phyloP scores from a whole-genome alignment of 2,329 filamentous ascomycete species.

The Botryosphaeria agaves region DNA sequence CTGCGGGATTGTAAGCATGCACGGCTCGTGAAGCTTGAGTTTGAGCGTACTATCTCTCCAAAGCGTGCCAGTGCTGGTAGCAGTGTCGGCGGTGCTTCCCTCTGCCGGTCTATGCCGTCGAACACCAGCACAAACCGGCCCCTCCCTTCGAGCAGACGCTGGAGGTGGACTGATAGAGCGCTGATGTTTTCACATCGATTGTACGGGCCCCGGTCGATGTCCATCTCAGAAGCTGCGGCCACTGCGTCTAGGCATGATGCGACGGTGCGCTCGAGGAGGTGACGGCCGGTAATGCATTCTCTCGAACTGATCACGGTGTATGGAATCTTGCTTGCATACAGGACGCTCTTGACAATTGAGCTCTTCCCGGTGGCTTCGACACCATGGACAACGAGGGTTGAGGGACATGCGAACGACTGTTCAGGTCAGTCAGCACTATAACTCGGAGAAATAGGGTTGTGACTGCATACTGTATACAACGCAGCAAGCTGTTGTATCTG shows the following conservation, averaged over 20 bases:
- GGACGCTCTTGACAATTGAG: slow-evolving; percentile 45
- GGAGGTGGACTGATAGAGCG: slow-evolving; percentile 56
- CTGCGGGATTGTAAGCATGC: slow-evolving; percentile 26
- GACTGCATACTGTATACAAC: slow-evolving; percentile 22
- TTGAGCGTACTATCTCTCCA: slow-evolving; percentile 51
- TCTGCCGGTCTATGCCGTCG: slow-evolving; percentile 72
- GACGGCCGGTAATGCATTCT: slow-evolving; percentile 63
- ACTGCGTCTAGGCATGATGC: slow-evolving; percentile 28
- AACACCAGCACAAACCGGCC: slow-evolving; percentile 64
- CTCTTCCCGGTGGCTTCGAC: slow-evolving; percentile 79
- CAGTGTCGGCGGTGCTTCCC: slow-evolving; percentile 62
- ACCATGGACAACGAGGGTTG: slow-evolving; percentile 66
- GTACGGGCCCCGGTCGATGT: slow-evolving; percentile 23
- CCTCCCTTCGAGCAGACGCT: slow-evolving; percentile 39
- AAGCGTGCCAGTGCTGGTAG: slow-evolving; percentile 67
- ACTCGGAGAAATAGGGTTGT: slow-evolving; percentile 4
- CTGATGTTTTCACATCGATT: slow-evolving; percentile 66
- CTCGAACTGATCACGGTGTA: slow-evolving; percentile 49
- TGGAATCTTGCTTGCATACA: slow-evolving; percentile 32
- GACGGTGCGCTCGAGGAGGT: slow-evolving; percentile 57
- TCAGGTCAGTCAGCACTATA: slow-evolving; percentile 15
- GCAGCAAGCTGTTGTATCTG: slow-evolving; percentile 28
- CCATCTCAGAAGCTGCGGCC: slow-evolving; percentile 5
- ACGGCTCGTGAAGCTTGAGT: slow-evolving; percentile 1
- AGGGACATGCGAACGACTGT: slow-evolving; percentile 50